Conservation (phyloP, 306 rosid genomes). For the Lathyrus oleraceus region DNA sequence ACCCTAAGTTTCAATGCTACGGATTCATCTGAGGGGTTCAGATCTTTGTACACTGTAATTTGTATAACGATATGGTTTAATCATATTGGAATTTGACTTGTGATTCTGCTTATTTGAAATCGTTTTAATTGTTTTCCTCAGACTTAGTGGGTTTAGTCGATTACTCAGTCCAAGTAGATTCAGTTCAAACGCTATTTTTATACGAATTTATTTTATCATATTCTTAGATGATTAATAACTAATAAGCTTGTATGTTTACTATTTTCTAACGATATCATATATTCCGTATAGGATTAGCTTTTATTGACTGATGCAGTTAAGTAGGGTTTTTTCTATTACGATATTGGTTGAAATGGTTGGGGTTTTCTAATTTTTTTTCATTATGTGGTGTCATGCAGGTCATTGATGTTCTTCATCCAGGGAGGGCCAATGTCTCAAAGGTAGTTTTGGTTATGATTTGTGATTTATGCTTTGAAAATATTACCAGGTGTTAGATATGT, state of each 20-base stretch:
- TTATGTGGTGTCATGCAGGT: conserved; percentile 41
- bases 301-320: background rate
- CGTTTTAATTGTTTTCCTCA: background rate
- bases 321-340: background rate
- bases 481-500: no score
- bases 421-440: conserved; percentile 92
- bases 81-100: background rate
- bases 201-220: background rate
- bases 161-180: no score
- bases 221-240: background rate
- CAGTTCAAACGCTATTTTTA: no score
- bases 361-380: background rate
- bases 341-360: background rate
- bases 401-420: conserved; percentile 87
- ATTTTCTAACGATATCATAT: no score
- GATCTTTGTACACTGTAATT: background rate
- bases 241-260: background rate
- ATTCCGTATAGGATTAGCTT: no score
- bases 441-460: conserved; percentile 24
- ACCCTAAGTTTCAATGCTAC: background rate
- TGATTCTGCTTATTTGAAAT: background rate
- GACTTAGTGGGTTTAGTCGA: background rate
- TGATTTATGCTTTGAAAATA: background rate
- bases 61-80: no score
- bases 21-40: background rate